A percentile compares a stretch with the other conserved stretches of the same genome.
Conservation (phyloP, 1,284 basidiomycete species). For the Hypsizygus ulmarius region DNA sequence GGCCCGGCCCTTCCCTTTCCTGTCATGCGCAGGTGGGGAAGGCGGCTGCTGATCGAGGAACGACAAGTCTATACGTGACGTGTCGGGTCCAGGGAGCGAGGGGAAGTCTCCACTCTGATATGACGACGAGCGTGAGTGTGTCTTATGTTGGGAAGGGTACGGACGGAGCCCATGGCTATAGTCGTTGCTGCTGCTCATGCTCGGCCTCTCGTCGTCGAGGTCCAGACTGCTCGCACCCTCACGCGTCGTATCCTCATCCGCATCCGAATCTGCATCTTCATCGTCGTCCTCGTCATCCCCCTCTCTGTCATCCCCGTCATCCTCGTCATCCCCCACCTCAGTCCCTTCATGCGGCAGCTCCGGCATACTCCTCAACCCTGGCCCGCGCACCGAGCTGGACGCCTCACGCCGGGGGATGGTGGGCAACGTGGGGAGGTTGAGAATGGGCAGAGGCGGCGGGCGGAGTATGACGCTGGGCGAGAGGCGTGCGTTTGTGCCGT, state of each 20-base stretch:
- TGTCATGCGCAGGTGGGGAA: constrained; percentile 3
- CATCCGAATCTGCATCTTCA: constrained; percentile 23
- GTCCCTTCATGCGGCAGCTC: constrained; percentile 30
- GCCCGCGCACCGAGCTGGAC: constrained; percentile 14
- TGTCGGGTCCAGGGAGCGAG: constrained; percentile 28
- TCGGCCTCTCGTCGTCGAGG: constrained; percentile 12
- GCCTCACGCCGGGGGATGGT: constrained; percentile 21
- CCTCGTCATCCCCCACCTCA: constrained; percentile 20
- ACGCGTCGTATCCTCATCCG: constrained; percentile 11
- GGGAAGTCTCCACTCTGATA: constrained; percentile 15
- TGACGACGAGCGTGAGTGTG: constrained; percentile 21
- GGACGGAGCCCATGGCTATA: constrained; percentile 9
- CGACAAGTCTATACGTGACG: constrained; percentile 29
- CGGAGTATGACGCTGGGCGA: constrained; percentile 50
- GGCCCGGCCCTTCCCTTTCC: constrained; percentile 23
- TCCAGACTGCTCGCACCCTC: constrained; percentile 10
- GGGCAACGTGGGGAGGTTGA: constrained; percentile 47
- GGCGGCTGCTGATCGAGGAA: constrained; percentile 22
- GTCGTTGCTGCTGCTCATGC: constrained; percentile 15
- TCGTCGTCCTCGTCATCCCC: constrained; percentile 27
- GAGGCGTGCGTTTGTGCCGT: constrained; percentile 38
- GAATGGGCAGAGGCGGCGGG: constrained; percentile 47
- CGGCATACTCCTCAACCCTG: constrained; percentile 34
- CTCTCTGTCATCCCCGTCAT: constrained; percentile 27
- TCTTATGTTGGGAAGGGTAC: constrained; percentile 1